Evolutionary conservation across 805 yeast species (phyloP), one percentile per base, ranked within the genome.

Genomic region (Kodamaea kaohsiungensis): DNA sequence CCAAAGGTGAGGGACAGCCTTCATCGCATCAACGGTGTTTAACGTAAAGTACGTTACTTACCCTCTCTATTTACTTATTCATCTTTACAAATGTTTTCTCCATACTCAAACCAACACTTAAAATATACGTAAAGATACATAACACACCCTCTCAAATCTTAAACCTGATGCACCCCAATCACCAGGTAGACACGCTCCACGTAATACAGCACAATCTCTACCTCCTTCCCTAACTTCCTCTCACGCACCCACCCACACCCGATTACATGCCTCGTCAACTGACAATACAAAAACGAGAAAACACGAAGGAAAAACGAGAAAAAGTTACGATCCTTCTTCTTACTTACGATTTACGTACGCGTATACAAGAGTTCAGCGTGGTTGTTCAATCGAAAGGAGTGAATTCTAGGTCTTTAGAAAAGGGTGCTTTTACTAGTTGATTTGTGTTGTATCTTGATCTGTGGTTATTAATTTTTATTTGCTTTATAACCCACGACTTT

Each of bases 221-320:
- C 45, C 45, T 15, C 45, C 25, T 12, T 17, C 25, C 25, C 25
- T 22, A 22, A 22, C 25, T 15, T 40, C 45, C 25, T 17, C 25
- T n/a, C 16, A 17, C 25, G 25, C 25, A 10, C 19, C 16, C 45
- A 5, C 22, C 19, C 17, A 7, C 45, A 40, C 45, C 45, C 45
- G n/a, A 17, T 19, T 16, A 16, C 45, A 40, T n/a, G 18, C 35
- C 45, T 40, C 45, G 45, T 40, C 45, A 16, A 40, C 19, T 40
- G 25, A 16, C 45, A 16, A 40, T 40, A 40, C 19, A 40, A 40
- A 40, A 40, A 40, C 45, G 45, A 40, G 25, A 40, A 40, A 40
- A 40, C 45, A 40, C 45, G 45, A 40, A 17, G 45, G 45, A 40
- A 40, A 40, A 40, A 40, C 45, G 45, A 30, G 35, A 40, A 40